Evolutionary conservation across 2,329 filamentous ascomycete genomes (phyloP), one percentile per base, ranked within the genome.

Genomic region (Ceratocystiopsis minuta): DNA sequence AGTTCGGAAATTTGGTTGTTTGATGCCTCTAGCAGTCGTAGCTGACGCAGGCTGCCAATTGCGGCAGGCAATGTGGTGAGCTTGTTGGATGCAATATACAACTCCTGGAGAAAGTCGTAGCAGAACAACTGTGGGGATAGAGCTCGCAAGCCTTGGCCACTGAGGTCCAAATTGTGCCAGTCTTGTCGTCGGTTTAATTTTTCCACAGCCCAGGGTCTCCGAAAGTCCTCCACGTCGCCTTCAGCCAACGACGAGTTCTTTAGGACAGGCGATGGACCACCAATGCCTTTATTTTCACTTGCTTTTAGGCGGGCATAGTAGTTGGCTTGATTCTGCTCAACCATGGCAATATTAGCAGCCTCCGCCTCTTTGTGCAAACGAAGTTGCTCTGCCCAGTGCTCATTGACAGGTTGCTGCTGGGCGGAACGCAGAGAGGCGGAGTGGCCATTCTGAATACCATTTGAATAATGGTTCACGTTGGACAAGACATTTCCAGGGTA

Each of bases 51-150:
- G 52, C 80, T 72, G 34, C 90, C 87, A 55, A 98, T 85, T 17
- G 77, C 69, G 34, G 80, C 65, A 13, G 88, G 86, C n/a, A 98
- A 65, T 37, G 71, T 68, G 24, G 76, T 76, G 45, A 98, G 70
- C 57, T 86, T 87, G 67, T 98, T 98, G 50, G 86, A 88, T 52
- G 86, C 86, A 48, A 98, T 75, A 58, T 93, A 95, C 28, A 98
- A 72, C 60, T 92, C 88, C 50, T 82, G 82, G 43, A 98, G 66
- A 58, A 98, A 96, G 37, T 71, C 71, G 60, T 96, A 98, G 50
- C 72, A 69, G 63, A 96, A 96, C 31, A 98, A 67, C 37, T 80
- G 74, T 10, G 73, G 64, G 1, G 86, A 78, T 31, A 98, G 67
- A 45, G 85, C 82, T 50, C 86, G 80, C 39, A 98, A 66, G 16